These are phyloP conservation scores for Blastobotrys aristatus DNA, from an alignment of 1,139 yeast species.

Conservation along the genomic window DNA sequence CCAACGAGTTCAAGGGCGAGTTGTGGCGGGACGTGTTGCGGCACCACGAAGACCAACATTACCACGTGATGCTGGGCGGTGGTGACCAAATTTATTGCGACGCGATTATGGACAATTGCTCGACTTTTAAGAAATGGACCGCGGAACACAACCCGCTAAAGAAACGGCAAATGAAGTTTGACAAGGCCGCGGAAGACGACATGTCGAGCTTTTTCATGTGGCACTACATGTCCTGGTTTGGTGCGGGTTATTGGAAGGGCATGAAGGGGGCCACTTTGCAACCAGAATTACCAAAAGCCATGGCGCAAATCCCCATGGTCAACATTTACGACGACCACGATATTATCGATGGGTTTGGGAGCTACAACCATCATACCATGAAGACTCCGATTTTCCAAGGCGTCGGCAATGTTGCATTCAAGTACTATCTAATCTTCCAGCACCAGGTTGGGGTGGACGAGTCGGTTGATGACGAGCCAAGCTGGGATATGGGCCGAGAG, in stretches of 20 bases:
- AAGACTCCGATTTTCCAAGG: conserved; percentile 56
- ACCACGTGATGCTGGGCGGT: conserved; percentile 95
- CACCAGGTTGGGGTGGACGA: conserved; percentile 58
- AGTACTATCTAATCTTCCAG: conserved; percentile 86
- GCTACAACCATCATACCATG: conserved; percentile 77
- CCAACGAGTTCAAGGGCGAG: conserved; percentile 61
- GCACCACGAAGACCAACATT: conserved; percentile 55
- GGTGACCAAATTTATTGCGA: conserved; percentile 96
- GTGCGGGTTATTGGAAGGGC: conserved; percentile 81
- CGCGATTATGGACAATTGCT: conserved; percentile 55
- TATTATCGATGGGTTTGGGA: conserved; percentile 92
- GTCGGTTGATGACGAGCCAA: conserved; percentile 31
- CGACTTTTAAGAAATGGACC: conserved; percentile 55
- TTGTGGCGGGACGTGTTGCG: conserved; percentile 81
- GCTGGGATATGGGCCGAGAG: conserved; percentile 33
- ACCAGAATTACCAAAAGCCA: conserved; percentile 62
- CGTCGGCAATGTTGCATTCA: conserved; percentile 74
- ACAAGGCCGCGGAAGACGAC: conserved; percentile 47
- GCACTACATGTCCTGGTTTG: conserved; percentile 84
- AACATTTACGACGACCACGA: conserved; percentile 85
- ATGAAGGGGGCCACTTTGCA: conserved; percentile 59
- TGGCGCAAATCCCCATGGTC: conserved; percentile 77
- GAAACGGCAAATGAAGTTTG: conserved; percentile 42
- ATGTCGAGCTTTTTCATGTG: conserved; percentile 61
- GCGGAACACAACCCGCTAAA: conserved; percentile 45